Evolutionary conservation across 2,329 filamentous ascomycete genomes (phyloP).

Genomic region (Colletotrichum acutatum): DNA sequence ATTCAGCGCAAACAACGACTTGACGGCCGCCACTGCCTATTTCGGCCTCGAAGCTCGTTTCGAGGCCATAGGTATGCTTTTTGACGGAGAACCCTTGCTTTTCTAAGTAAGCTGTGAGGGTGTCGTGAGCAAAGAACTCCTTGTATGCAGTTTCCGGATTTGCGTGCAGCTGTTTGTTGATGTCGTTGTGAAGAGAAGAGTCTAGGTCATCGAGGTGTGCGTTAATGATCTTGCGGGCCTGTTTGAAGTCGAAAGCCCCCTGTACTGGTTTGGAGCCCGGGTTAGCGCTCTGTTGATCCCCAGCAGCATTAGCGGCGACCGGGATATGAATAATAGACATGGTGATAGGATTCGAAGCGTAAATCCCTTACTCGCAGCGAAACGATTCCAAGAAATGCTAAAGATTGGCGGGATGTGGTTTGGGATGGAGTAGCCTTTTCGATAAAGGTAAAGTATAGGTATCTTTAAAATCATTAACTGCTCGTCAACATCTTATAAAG

Average conservation of each 20-base stretch:
- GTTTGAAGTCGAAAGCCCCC: constrained; percentile 32
- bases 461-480: too few species aligned
- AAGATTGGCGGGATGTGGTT: not conserved
- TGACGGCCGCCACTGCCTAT: constrained; percentile 54
- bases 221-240: constrained; percentile 38
- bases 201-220: constrained; percentile 36
- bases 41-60: constrained; percentile 62
- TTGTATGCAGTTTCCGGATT: constrained; percentile 64
- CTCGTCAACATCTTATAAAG: not conserved
- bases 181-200: constrained; percentile 27
- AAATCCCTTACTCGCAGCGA: not conserved
- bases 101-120: constrained; percentile 56
- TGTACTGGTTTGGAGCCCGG: not conserved
- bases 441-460: too few species aligned
- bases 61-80: constrained; percentile 60
- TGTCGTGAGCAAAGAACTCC: constrained; percentile 62
- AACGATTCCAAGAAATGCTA: not conserved
- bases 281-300: not conserved
- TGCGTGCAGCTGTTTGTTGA: constrained; percentile 46
- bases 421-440: too few species aligned
- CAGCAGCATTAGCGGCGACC: not conserved
- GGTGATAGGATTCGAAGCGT: not conserved
- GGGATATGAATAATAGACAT: constrained; percentile 24
- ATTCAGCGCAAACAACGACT: constrained; percentile 56
- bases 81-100: constrained; percentile 57